phyloP scores from a whole-genome alignment of 495 filamentous ascomycete species.

The Hypoxylon cercidicola region DNA sequence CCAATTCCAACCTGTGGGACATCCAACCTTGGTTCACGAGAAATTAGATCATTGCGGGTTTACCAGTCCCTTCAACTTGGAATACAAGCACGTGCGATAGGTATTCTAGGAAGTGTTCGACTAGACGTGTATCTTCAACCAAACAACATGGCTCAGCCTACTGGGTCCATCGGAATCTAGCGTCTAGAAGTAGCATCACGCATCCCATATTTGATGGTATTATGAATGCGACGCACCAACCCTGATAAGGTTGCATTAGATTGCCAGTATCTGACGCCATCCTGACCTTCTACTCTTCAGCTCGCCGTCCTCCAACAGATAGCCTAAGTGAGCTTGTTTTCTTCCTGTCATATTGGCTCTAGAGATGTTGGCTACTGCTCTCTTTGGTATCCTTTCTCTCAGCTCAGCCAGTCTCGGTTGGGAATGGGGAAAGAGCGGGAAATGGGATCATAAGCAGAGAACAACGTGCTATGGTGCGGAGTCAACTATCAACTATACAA shows the following conservation, averaged over 20 bases:
- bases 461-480: constrained; percentile 26
- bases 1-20: constrained; percentile 17
- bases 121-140: constrained; percentile 13
- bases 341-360: not conserved
- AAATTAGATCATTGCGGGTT: constrained; percentile 3
- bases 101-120: not conserved
- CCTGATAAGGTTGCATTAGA: constrained; percentile 17
- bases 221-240: constrained; percentile 10
- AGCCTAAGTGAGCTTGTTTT: constrained; percentile 6
- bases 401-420: constrained; percentile 23
- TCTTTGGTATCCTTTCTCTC: constrained; percentile 27
- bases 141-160: constrained; percentile 9
- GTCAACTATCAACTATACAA: constrained; percentile 66
- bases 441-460: constrained; percentile 22
- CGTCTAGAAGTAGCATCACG: constrained; percentile 16
- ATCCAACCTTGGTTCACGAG: constrained; percentile 6
- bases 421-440: constrained; percentile 35
- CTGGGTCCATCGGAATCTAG: constrained; percentile 27
- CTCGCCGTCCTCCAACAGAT: constrained; percentile 4
- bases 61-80: not conserved
- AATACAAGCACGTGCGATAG: constrained; percentile 17
- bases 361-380: constrained; percentile 20
- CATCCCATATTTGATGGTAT: not conserved
- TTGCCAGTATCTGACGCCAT: constrained; percentile 11
- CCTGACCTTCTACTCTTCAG: not conserved